Conservation (phyloP, 2,329 filamentous ascomycete species). For the Pseudogymnoascus sp. region DNA sequence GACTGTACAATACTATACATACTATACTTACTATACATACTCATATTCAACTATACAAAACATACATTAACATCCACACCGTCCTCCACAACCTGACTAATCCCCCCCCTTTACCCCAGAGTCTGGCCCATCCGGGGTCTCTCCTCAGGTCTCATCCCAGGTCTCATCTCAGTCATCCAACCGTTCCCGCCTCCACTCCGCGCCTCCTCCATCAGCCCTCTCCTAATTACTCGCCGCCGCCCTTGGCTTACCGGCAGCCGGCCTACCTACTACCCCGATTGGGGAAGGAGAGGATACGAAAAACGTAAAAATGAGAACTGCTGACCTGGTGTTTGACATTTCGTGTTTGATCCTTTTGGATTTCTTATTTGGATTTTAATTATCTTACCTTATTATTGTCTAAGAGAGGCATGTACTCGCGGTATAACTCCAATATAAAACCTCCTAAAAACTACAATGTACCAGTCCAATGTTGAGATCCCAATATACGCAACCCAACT, state of each 20-base stretch:
- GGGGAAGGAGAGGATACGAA: background rate
- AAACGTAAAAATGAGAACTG: background rate
- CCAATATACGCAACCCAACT: background rate
- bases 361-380: background rate
- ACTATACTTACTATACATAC: background rate
- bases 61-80: background rate
- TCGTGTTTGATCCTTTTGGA: background rate
- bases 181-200: background rate
- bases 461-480: background rate
- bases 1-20: background rate
- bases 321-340: slow-evolving; percentile 2
- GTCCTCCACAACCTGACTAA: background rate
- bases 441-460: background rate
- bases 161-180: background rate
- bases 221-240: background rate
- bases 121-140: slow-evolving; percentile 1
- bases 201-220: background rate
- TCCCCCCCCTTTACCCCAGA: background rate
- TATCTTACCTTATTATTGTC: background rate
- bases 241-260: background rate
- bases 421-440: background rate
- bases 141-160: background rate
- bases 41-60: no score
- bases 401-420: background rate
- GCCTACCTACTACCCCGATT: background rate